Conservation (phyloP, 164 flowering plant species). For the Annona squamosa region DNA sequence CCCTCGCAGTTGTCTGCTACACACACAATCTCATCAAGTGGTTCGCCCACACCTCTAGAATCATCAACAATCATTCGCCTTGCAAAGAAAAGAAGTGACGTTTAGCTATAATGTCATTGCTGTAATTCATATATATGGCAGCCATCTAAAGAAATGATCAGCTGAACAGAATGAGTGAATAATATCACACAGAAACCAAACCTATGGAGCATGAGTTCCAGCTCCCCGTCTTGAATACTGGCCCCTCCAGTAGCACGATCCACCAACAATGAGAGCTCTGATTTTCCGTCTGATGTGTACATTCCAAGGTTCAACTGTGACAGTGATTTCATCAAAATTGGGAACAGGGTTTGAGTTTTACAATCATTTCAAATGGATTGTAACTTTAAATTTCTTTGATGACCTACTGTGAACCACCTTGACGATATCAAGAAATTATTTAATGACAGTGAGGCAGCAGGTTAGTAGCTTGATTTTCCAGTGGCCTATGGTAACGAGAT, state of each 20-base stretch:
- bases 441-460: too few relatives aligned
- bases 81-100: constrained; percentile 1
- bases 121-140: not conserved
- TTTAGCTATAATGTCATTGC: constrained; percentile 3
- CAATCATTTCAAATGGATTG: too few relatives aligned
- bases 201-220: constrained; percentile 93
- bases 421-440: too few relatives aligned
- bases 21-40: constrained; percentile 76
- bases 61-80: constrained; percentile 66
- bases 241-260: constrained; percentile 83
- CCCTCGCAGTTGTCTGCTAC: constrained; percentile 48
- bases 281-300: constrained; percentile 37
- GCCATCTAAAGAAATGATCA: not conserved
- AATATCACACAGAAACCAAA: constrained; percentile 6
- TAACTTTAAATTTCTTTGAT: too few relatives aligned
- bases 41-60: constrained; percentile 62
- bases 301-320: constrained; percentile 83
- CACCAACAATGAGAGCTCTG: constrained; percentile 80
- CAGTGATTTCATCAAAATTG: not conserved
- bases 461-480: too few relatives aligned
- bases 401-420: too few relatives aligned
- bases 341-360: not conserved
- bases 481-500: too few relatives aligned
- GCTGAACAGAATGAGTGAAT: not conserved
- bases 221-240: constrained; percentile 74